These are phyloP conservation scores for Platismatia glauca DNA, from an alignment of 495 filamentous ascomycete genomes.

Conservation along the genomic window DNA sequence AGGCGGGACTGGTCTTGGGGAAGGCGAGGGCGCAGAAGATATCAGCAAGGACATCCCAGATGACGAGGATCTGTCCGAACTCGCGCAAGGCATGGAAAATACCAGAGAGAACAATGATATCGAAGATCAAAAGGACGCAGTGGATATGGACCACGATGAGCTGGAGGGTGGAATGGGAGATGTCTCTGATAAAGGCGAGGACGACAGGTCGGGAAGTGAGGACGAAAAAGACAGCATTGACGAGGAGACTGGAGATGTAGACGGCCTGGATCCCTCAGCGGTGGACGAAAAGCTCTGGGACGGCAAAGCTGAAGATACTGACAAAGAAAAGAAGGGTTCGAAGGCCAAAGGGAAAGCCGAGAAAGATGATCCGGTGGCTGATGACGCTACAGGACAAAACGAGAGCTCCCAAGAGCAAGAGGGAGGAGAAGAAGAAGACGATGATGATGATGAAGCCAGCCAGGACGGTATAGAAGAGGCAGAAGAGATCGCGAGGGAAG, in stretches of 20 bases:
- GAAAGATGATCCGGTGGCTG: slow-evolving; percentile 29
- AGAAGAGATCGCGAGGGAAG: slow-evolving; percentile 50
- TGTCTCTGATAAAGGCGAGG: slow-evolving; percentile 47
- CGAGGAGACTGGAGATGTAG: slow-evolving; percentile 80
- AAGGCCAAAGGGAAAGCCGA: slow-evolving; percentile 40
- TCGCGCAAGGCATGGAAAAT: slow-evolving; percentile 67
- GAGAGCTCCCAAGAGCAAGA: slow-evolving; percentile 32
- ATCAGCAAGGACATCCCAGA: slow-evolving; percentile 93
- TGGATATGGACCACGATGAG: slow-evolving; percentile 89
- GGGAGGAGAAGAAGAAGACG: slow-evolving; percentile 35
- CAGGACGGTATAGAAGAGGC: slow-evolving; percentile 52
- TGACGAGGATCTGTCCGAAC: slow-evolving; percentile 85
- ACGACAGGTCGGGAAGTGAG: slow-evolving; percentile 20
- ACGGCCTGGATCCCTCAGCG: slow-evolving; percentile 76
- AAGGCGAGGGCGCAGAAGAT: slow-evolving; percentile 89
- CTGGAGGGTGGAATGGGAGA: slow-evolving; percentile 73
- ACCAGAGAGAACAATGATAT: slow-evolving; percentile 49
- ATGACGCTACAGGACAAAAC: slow-evolving; percentile 35
- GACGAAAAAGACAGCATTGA: slow-evolving; percentile 54
- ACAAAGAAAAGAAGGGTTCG: slow-evolving; percentile 65
- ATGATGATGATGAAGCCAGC: slow-evolving; percentile 46
- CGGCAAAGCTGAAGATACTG: slow-evolving; percentile 63
- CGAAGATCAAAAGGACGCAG: slow-evolving; percentile 67
- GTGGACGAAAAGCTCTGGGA: slow-evolving; percentile 99
- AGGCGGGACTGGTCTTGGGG: slow-evolving; percentile 90